Evolutionary conservation across 495 filamentous ascomycete genomes (phyloP).

Genomic region (Margaritispora aquatica): DNA sequence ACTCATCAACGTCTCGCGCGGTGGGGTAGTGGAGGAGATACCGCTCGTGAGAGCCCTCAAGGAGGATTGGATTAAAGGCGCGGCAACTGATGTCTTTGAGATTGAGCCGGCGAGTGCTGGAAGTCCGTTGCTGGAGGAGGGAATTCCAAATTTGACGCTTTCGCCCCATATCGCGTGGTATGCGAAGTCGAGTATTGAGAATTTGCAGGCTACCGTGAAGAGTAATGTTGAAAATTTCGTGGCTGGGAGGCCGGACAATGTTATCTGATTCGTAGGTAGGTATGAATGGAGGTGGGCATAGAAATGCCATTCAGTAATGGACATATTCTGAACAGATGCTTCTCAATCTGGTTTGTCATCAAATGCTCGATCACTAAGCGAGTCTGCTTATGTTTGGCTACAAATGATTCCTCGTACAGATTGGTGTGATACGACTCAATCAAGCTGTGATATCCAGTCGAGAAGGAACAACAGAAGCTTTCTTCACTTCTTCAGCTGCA

Average conservation of each 20-base stretch:
- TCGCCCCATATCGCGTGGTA: conserved; percentile 8
- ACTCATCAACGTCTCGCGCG: conserved; percentile 69
- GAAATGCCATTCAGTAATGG: no score
- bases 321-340: no score
- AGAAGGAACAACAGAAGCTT: no score
- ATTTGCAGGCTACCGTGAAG: conserved; percentile 6
- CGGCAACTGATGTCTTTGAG: conserved; percentile 73
- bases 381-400: no score
- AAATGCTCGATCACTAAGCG: no score
- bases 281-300: neutral
- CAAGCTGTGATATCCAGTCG: no score
- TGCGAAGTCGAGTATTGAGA: conserved; percentile 8
- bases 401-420: no score
- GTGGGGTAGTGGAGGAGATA: conserved; percentile 61
- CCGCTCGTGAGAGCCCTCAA: conserved; percentile 55
- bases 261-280: neutral
- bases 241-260: neutral
- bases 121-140: neutral
- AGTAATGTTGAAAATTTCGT: conserved; percentile 5
- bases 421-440: no score
- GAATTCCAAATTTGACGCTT: conserved; percentile 5
- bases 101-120: conserved; percentile 48
- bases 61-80: conserved; percentile 56
- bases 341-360: no score
- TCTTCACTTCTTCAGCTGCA: no score